Conservation (phyloP, 2,329 filamentous ascomycete species). For the Venturia carpophila region DNA sequence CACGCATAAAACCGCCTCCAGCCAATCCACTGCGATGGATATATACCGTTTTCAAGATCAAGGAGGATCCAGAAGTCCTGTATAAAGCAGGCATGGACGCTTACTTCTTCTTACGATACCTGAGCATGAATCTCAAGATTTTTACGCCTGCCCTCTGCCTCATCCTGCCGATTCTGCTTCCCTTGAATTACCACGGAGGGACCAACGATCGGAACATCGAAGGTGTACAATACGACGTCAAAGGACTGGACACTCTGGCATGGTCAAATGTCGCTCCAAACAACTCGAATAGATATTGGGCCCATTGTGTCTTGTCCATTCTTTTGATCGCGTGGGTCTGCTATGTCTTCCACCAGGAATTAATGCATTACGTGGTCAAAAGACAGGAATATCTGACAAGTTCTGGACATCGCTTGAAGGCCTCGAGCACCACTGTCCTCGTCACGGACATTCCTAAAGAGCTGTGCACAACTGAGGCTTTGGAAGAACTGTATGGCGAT, state of each 20-base stretch:
- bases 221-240: slow-evolving; percentile 26
- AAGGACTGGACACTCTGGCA: slow-evolving; percentile 64
- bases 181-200: slow-evolving; percentile 58
- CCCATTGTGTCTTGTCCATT: slow-evolving; percentile 27
- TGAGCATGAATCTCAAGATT: slow-evolving; percentile 78
- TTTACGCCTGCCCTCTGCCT: slow-evolving; percentile 75
- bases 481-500: slow-evolving; percentile 27
- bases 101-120: slow-evolving; percentile 93
- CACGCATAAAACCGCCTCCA: slow-evolving; percentile 25
- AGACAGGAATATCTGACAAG: slow-evolving; percentile 27
- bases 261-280: slow-evolving; percentile 60
- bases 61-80: slow-evolving; percentile 75
- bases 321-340: slow-evolving; percentile 26
- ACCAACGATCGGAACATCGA: slow-evolving; percentile 20
- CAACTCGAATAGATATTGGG: slow-evolving; percentile 28
- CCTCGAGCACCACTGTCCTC: slow-evolving; percentile 28
- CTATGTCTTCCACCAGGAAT: slow-evolving; percentile 27
- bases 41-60: slow-evolving; percentile 30
- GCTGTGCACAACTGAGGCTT: slow-evolving; percentile 25
- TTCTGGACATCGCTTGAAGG: slow-evolving; percentile 26
- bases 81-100: slow-evolving; percentile 93
- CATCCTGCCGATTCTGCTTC: slow-evolving; percentile 76
- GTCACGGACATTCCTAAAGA: slow-evolving; percentile 29
- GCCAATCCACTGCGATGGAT: slow-evolving; percentile 27
- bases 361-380: slow-evolving; percentile 26